A percentile compares a stretch with the other conserved stretches of the same genome.
These are phyloP conservation scores for Fusarium subglutinans DNA, from an alignment of 2,329 filamentous ascomycete species.

Conservation along the genomic window DNA sequence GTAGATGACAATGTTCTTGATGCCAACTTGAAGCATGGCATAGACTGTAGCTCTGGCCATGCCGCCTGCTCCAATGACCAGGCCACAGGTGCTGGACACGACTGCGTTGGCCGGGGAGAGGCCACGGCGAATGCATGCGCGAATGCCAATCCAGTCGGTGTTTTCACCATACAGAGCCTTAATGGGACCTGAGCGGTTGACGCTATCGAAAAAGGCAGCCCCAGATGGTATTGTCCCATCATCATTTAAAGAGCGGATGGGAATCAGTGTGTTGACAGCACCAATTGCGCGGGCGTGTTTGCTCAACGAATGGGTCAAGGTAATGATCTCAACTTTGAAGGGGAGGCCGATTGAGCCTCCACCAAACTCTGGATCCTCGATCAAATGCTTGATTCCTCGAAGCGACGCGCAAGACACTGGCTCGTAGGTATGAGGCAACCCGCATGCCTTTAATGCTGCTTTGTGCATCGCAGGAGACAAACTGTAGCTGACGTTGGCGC, in stretches of 20 bases:
- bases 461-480: slow-evolving; percentile 83
- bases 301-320: slow-evolving; percentile 74
- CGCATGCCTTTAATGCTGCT: slow-evolving; percentile 71
- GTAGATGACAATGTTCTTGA: slow-evolving; percentile 78
- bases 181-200: slow-evolving; percentile 71
- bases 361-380: slow-evolving; percentile 73
- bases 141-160: slow-evolving; percentile 83
- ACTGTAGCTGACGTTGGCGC: slow-evolving; percentile 76
- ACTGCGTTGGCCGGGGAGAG: slow-evolving; percentile 77
- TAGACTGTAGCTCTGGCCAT: slow-evolving; percentile 84
- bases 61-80: slow-evolving; percentile 74
- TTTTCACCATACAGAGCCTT: slow-evolving; percentile 80
- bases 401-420: slow-evolving; percentile 70
- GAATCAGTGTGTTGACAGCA: slow-evolving; percentile 79
- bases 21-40: slow-evolving; percentile 79
- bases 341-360: slow-evolving; percentile 77
- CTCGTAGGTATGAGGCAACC: slow-evolving; percentile 74
- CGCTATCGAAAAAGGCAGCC: slow-evolving; percentile 59
- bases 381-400: slow-evolving; percentile 69
- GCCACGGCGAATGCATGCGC: slow-evolving; percentile 75
- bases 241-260: slow-evolving; percentile 68
- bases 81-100: slow-evolving; percentile 61
- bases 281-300: slow-evolving; percentile 79
- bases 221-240: slow-evolving; percentile 67
- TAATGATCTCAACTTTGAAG: slow-evolving; percentile 79